Base-by-base conservation (phyloP, 164 flowering plant species). In the Vitis rupestris region DNA sequence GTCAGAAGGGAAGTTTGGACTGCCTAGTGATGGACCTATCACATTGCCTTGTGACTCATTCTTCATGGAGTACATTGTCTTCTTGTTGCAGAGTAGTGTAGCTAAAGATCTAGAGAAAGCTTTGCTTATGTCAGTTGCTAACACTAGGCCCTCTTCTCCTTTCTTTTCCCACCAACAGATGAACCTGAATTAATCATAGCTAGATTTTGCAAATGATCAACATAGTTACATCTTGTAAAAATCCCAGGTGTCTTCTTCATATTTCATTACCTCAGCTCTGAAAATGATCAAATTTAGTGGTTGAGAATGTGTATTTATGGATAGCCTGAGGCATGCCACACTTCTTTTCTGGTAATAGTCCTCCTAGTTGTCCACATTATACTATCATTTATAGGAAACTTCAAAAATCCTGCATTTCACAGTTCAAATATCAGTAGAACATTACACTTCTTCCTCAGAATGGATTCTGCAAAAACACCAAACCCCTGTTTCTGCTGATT, bases 1-100 rank as follows among this genome's bases (percentile, higher is more conserved):
- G 55, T 64, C 66, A 8, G 55, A 49, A 49, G 70, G 56, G 15
- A 48, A 67, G 55, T 67, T 55, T 67, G 63, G 70, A 7, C 27
- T 67, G 10, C 60, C 70, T 0, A 57, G 53, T 16, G 17, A 23
- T 17, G 63, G 63, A 17, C 63, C 37, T 3, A 67, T 67, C 30
- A 67, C 52, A 19, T 17, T 67, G 63, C 70, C 70, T 44, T 67
- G 61, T 27, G 63, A 67, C 49, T 10, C 63, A 48, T 11, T 17
- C 9, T 56, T 67, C 53, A 9, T 58, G 55, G 44, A 23, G 47
- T 67, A 48, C n/a, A 17, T 16, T 10, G 9, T 19, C 27, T 9
- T 3, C 1, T 44, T 67, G 31, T 11, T 58, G 11, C 63, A 48
- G 23, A 11, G 16, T 1, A 3, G 13, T 8, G 62, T 11, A 5